Base-by-base conservation (phyloP, 768 basidiomycete genomes). In the Kwoniella sp. region DNA sequence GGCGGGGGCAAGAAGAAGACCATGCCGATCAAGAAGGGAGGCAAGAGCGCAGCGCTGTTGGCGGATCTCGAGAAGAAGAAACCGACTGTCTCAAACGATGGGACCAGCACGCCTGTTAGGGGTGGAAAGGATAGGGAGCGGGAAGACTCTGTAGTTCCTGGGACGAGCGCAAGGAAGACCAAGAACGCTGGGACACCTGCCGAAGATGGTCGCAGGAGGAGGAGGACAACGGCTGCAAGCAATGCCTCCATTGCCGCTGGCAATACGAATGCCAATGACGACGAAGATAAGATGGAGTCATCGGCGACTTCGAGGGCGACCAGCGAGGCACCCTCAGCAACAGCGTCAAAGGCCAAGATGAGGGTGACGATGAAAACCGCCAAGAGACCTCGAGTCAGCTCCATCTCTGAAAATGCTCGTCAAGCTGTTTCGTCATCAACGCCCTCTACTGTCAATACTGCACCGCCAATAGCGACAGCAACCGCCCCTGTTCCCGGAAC, bases 21-120 rank as follows among this genome's bases (percentile, higher is more conserved):
- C 8, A 48, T 73, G 1, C 73, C 69, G 29, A 70, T 73, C 65
- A 73, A 71, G 63, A 76, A 73, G 48, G 72, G 69, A 4, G 73
- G 71, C 12, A 77, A 77, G 55, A 61, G 61, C 31, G 58, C 73
- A 30, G 73, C 73, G 30, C 55, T 77, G 23, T 41, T 74, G 38
- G 66, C 70, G 20, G 61, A 73, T 71, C 47, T 77, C 48, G 69
- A 70, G 22, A 61, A 65, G 48, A 55, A 74, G 47, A 77, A 71
- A 59, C 65, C 68, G 15, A 70, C 68, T 9, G 59, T 70, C 25
- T 29, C 61, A 7, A 52, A n/a, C 50, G 58, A 63, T 26, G 61
- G 56, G 2, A 29, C 57, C 2, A 45, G 55, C 17, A 71, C 68
- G n/a, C 73, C 69, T n/a, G 61, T 41, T 0, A 56, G 61, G n/a